phyloP scores from a whole-genome alignment of 2,329 filamentous ascomycete species.

The Pseudogymnoascus sp. region DNA sequence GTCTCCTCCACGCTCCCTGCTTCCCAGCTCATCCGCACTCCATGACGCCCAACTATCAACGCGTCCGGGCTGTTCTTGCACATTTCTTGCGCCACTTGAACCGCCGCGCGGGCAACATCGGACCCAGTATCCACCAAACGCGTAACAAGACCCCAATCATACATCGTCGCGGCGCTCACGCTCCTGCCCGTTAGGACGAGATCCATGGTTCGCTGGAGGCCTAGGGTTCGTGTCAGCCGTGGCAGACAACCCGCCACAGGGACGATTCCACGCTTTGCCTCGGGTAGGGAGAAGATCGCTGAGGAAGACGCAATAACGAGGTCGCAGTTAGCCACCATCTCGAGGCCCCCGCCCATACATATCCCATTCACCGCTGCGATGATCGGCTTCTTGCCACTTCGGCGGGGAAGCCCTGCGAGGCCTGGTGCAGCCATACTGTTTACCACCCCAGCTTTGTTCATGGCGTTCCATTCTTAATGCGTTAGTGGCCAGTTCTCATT shows the following conservation, averaged over 20 bases:
- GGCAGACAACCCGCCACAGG: conserved; percentile 63
- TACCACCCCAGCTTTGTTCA: conserved; percentile 17
- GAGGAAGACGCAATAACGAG: conserved; percentile 53
- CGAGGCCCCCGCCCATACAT: conserved; percentile 65
- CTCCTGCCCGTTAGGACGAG: conserved; percentile 56
- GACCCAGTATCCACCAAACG: conserved; percentile 41
- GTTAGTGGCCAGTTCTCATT: conserved; percentile 15
- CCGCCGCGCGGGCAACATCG: conserved; percentile 46
- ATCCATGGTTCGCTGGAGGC: conserved; percentile 59
- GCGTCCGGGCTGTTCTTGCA: conserved; percentile 21
- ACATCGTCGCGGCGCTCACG: conserved; percentile 51
- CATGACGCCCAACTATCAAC: conserved; percentile 18
- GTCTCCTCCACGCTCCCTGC: conserved; percentile 19
- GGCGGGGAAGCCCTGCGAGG: conserved; percentile 59
- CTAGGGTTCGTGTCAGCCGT: conserved; percentile 53
- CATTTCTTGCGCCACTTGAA: conserved; percentile 30
- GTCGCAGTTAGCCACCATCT: conserved; percentile 66
- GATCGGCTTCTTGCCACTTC: conserved; percentile 62
- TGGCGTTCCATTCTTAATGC: conserved; percentile 44
- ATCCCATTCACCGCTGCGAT: conserved; percentile 67
- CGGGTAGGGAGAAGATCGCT: conserved; percentile 60
- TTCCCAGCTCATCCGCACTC: conserved; percentile 19
- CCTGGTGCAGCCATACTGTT: conserved; percentile 36
- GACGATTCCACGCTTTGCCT: conserved; percentile 61
- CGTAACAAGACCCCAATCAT: conserved; percentile 60